A percentile compares a stretch with the other conserved stretches of the same genome.
Evolutionary conservation across 2,329 filamentous ascomycete species (phyloP).

Genomic region (Colletotrichum sp.): DNA sequence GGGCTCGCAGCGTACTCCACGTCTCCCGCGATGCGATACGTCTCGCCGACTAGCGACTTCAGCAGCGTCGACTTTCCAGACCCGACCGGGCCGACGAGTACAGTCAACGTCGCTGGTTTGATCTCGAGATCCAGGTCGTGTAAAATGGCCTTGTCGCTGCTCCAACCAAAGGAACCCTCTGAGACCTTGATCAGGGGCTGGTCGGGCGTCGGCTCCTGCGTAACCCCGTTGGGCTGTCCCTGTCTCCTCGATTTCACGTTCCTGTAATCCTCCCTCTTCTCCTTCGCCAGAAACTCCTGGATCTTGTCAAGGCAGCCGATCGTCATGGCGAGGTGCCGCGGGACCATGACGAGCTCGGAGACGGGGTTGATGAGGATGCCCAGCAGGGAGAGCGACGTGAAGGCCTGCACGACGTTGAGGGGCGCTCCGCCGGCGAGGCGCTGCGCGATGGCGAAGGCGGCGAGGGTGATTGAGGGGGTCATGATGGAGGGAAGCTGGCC

Average conservation of each 20-base stretch:
- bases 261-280: constrained; percentile 7
- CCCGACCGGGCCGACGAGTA: constrained; percentile 25
- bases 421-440: not conserved
- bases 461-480: constrained; percentile 6
- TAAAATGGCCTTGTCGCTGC: not conserved
- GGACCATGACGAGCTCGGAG: constrained; percentile 10
- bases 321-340: constrained; percentile 12
- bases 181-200: not conserved
- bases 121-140: not conserved
- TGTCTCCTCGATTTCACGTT: not conserved
- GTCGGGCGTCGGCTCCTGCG: not conserved
- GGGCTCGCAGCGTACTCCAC: constrained; percentile 14
- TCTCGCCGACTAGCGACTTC: constrained; percentile 34
- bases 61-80: constrained; percentile 40
- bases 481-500: not conserved
- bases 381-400: constrained; percentile 7
- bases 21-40: constrained; percentile 1
- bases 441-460: constrained; percentile 4
- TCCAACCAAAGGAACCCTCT: not conserved
- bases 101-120: not conserved
- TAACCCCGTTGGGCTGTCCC: rapidly evolving
- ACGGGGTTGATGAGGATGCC: constrained; percentile 1
- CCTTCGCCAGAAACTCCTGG: constrained; percentile 25
- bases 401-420: constrained; percentile 12
- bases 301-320: constrained; percentile 29